These are phyloP conservation scores for Lachancea thermotolerans DNA, from an alignment of 805 yeast species.

Conservation along the genomic window DNA sequence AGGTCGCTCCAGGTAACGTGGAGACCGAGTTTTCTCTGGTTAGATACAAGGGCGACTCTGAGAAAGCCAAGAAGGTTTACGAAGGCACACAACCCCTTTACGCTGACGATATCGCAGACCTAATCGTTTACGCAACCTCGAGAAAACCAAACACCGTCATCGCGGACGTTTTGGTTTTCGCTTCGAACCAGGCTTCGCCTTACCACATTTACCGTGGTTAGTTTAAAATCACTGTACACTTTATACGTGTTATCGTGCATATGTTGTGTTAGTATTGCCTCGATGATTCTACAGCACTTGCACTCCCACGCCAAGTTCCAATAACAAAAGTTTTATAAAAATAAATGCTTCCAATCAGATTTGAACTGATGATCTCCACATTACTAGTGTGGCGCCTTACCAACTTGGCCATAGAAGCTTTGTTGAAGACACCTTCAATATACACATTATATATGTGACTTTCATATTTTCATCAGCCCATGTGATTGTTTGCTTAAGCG, in stretches of 20 bases:
- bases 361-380: conserved; percentile 81
- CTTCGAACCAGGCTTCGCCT: conserved; percentile 80
- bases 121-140: conserved; percentile 50
- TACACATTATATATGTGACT: too few species aligned
- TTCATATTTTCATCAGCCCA: too few species aligned
- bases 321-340: too few species aligned
- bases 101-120: conserved; percentile 56
- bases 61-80: conserved; percentile 49
- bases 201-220: conserved; percentile 48
- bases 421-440: background rate
- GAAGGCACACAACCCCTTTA: conserved; percentile 48
- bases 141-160: conserved; percentile 53
- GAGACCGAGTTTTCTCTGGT: conserved; percentile 60
- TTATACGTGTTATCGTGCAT: background rate
- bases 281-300: too few species aligned
- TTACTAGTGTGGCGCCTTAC: conserved; percentile 88
- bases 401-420: conserved; percentile 58
- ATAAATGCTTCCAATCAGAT: conserved; percentile 59
- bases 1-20: conserved; percentile 64
- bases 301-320: too few species aligned
- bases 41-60: conserved; percentile 51
- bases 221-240: background rate
- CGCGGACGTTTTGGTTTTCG: conserved; percentile 75
- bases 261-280: too few species aligned
- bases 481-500: too few species aligned